phyloP scores from a whole-genome alignment of 345 rosid genomes.

The Aethionema arabicum region DNA sequence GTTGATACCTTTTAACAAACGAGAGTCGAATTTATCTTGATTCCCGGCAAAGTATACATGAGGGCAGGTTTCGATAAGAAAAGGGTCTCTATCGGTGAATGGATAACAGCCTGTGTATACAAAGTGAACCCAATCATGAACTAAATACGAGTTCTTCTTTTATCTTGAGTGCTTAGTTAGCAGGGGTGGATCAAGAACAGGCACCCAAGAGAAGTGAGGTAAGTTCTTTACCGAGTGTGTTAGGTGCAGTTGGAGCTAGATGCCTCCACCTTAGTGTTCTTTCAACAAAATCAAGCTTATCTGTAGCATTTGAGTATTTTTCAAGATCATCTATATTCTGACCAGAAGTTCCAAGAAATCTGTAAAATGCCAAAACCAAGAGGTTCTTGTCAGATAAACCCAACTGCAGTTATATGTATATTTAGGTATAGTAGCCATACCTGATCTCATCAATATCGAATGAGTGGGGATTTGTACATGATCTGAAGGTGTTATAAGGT shows the following conservation, averaged over 20 bases:
- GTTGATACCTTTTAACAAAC: conserved; percentile 57
- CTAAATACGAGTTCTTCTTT: neutral
- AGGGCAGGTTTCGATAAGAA: conserved; percentile 86
- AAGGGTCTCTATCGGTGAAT: conserved; percentile 91
- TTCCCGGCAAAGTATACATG: conserved; percentile 92
- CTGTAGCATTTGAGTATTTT: conserved; percentile 82
- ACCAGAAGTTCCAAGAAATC: conserved; percentile 99
- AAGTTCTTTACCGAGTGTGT: conserved; percentile 69
- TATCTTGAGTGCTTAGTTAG: neutral
- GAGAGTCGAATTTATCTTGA: conserved; percentile 68
- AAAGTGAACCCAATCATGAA: conserved; percentile 13
- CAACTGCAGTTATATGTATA: neutral
- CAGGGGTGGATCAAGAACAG: neutral
- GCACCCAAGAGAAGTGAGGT: too few relatives aligned
- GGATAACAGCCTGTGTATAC: conserved; percentile 90
- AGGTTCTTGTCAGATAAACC: conserved; percentile 6
- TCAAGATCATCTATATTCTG: conserved; percentile 90
- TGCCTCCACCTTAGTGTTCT: conserved; percentile 96
- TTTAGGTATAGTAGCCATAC: conserved; percentile 33
- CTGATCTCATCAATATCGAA: conserved; percentile 85
- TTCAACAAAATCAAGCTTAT: conserved; percentile 83
- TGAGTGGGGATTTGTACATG: conserved; percentile 93
- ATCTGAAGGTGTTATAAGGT: conserved; percentile 77
- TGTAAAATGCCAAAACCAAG: conserved; percentile 36
- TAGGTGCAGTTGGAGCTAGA: conserved; percentile 96